Base-by-base conservation (phyloP, 192 early-diverging fungal genomes). In the Coemansia sp. region DNA sequence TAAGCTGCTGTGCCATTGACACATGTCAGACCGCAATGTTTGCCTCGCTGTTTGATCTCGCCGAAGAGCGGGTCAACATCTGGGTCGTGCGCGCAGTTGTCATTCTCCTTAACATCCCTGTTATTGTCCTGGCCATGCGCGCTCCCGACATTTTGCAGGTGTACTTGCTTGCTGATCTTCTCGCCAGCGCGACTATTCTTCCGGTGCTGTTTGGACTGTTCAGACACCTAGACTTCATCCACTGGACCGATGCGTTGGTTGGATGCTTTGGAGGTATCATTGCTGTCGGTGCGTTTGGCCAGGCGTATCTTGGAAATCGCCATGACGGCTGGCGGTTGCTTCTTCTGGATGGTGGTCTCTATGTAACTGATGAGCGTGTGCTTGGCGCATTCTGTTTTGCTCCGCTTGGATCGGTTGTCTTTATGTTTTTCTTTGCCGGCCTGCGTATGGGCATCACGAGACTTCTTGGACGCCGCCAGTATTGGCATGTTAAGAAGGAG, bases 1-100 rank as follows among this genome's bases (percentile, higher is more conserved):
- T 91, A 64, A 87, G 86, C 67, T 88, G 88, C 69, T 88, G 88
- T 37, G 71, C 81, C 40, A 86, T 88, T 11, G 90, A 91, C 64
- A 90, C 89, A 12, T 75, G 88, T 66, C 90, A 91, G 69, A 86
- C 85, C n/a, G 90, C 85, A 37, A 79, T 91, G 76, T 86, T 87
- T 59, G 84, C 86, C 12, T 90, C 89, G 37, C 59, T 90, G 17
- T 86, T 85, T 38, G 89, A 90, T 42, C 64, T 88, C 6, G 77
- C 76, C 43, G 70, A 85, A 41, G 70, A 85, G 61, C 71, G 56
- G 53, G 64, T 85, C 61, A 72, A 37, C 46, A 73, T 87, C 39
- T 75, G 75, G 70, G 78, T 74, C 22, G 77, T 78, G 42, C 77
- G 86, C 22, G 69, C 67, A 16, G 63, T 67, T 0, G 81, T 81